These are phyloP conservation scores for Ophiostoma sp. DNA, from an alignment of 2,329 filamentous ascomycete genomes.

Conservation along the genomic window DNA sequence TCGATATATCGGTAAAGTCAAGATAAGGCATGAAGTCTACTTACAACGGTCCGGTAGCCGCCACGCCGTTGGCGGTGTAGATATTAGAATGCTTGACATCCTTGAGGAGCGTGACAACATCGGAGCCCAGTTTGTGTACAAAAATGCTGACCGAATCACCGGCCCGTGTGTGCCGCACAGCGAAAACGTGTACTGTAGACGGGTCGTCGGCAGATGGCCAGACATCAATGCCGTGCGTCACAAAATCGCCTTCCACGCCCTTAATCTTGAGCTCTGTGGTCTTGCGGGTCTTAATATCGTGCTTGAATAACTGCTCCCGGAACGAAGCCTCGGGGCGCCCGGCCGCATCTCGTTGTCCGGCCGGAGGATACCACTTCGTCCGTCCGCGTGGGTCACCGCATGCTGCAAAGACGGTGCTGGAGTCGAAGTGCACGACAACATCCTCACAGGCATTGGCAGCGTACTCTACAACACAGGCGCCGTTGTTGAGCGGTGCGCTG, in stretches of 20 bases:
- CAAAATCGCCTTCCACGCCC: constrained; percentile 6
- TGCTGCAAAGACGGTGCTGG: constrained; percentile 5
- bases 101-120: neutral
- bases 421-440: constrained; percentile 7
- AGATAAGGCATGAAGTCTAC: too few relatives aligned
- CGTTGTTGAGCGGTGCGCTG: constrained; percentile 14
- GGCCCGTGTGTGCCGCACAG: neutral
- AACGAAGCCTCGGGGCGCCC: neutral
- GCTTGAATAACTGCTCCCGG: constrained; percentile 18
- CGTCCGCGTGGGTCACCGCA: constrained; percentile 9
- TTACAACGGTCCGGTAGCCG: constrained; percentile 5
- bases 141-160: constrained; percentile 18
- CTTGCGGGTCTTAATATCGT: neutral
- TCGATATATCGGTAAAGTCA: too few relatives aligned
- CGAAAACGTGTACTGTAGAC: constrained; percentile 2
- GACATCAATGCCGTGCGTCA: constrained; percentile 11
- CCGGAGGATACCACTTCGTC: constrained; percentile 10
- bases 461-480: neutral
- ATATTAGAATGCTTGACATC: constrained; percentile 14
- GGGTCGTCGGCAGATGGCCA: neutral
- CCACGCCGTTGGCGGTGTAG: constrained; percentile 12
- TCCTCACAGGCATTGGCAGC: constrained; percentile 12
- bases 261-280: neutral
- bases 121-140: neutral
- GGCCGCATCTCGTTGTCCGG: neutral